These are phyloP conservation scores for Albizia julibrissin DNA, from an alignment of 306 rosid genomes.

Conservation along the genomic window DNA sequence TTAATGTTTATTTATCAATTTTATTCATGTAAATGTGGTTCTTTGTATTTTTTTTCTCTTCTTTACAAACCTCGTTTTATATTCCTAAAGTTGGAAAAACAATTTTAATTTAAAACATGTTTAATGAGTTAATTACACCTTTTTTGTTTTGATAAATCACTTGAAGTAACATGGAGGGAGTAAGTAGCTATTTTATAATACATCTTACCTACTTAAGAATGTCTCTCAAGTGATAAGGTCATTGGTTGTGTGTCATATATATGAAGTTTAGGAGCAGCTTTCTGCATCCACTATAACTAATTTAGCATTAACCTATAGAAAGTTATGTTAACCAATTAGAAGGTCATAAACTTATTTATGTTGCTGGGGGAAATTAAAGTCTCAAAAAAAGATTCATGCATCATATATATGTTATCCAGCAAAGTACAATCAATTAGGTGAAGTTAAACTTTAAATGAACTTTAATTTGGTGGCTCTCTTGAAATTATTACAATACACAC, in stretches of 20 bases:
- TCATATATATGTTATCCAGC: background rate
- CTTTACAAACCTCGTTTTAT: no score
- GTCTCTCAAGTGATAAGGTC: constrained; percentile 20
- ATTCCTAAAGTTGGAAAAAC: no score
- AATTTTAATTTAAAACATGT: no score
- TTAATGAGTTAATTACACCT: no score
- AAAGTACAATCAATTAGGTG: constrained; percentile 13
- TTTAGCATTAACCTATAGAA: constrained; percentile 14
- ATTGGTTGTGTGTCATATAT: constrained; percentile 22
- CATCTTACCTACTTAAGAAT: background rate
- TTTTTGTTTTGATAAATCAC: no score
- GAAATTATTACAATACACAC: background rate
- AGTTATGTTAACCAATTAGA: constrained; percentile 21
- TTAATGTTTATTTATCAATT: no score
- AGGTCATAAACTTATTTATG: background rate
- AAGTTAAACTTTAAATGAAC: background rate
- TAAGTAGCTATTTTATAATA: background rate
- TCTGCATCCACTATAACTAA: constrained; percentile 9
- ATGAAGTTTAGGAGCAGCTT: constrained; percentile 18
- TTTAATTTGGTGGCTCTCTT: background rate
- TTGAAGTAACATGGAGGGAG: no score
- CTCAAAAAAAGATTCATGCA: background rate
- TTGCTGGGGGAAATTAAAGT: background rate
- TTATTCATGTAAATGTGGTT: no score
- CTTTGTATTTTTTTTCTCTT: no score